Evolutionary conservation across 2,329 filamentous ascomycete species (phyloP).

Genomic region (Blastomyces emzantsi): DNA sequence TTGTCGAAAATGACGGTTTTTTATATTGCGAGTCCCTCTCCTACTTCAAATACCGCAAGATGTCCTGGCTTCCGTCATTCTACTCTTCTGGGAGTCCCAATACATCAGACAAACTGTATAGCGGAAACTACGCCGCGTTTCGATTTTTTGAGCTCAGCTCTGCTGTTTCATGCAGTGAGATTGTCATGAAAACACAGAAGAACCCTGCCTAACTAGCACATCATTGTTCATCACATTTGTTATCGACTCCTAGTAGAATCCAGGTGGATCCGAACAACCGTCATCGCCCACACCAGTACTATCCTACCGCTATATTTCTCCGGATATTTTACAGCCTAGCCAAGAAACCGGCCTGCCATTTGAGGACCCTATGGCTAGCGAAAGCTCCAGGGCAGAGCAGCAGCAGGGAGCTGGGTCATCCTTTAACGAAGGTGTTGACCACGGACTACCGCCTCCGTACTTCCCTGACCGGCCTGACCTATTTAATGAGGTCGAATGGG

Average conservation of each 20-base stretch:
- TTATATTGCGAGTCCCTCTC: not conserved
- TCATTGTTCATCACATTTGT: not conserved
- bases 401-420: not conserved
- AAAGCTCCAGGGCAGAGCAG: not conserved
- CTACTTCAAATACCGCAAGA: not conserved
- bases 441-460: conserved; percentile 12
- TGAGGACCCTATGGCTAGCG: not conserved
- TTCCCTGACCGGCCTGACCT: conserved; percentile 23
- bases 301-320: not conserved
- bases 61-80: not conserved
- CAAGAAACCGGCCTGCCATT: not conserved
- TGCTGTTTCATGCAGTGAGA: not conserved
- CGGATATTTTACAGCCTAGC: not conserved
- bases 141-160: not conserved
- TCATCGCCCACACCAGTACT: not conserved
- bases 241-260: not conserved
- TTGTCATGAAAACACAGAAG: not conserved
- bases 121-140: not conserved
- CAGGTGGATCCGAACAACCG: not conserved
- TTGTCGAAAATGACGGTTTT: not conserved
- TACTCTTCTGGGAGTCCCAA: not conserved
- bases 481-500: conserved; percentile 24
- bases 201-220: not conserved
- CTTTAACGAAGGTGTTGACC: not conserved
- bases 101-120: not conserved